A percentile compares a stretch with the other conserved stretches of the same genome.
Conservation (phyloP, 1,284 basidiomycete species). For the Entoloma clypeatum region DNA sequence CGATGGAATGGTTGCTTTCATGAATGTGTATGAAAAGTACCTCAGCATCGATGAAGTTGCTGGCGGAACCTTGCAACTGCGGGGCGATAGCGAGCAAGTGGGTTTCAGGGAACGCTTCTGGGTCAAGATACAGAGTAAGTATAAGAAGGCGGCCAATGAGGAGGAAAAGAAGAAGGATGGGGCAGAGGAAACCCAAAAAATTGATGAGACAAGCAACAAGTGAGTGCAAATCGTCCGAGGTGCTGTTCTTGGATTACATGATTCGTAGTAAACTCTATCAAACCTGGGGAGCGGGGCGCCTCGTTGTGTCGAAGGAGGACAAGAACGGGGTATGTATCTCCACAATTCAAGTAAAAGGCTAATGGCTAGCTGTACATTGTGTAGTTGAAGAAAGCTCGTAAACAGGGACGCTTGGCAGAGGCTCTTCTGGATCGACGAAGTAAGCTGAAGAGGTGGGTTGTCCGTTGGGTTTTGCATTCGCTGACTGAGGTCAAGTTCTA, state of each 20-base stretch:
- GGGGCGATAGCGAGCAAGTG: slow-evolving; percentile 79
- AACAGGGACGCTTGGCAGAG: slow-evolving; percentile 87
- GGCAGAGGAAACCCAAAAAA: slow-evolving; percentile 45
- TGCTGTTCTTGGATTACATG: too few relatives aligned
- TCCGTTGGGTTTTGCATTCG: not conserved
- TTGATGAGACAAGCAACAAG: slow-evolving; percentile 72
- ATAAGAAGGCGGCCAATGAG: slow-evolving; percentile 81
- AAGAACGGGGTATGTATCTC: slow-evolving; percentile 57
- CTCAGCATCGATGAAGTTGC: slow-evolving; percentile 79
- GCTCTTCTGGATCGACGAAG: slow-evolving; percentile 84
- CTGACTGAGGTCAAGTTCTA: slow-evolving; percentile 1
- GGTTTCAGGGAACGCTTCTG: slow-evolving; percentile 81
- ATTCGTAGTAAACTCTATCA: slow-evolving; percentile 68
- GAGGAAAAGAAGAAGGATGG: slow-evolving; percentile 76
- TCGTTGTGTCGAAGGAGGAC: slow-evolving; percentile 67
- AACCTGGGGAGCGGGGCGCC: slow-evolving; percentile 82
- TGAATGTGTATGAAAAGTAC: slow-evolving; percentile 84
- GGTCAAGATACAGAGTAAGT: slow-evolving; percentile 89
- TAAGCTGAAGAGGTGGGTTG: slow-evolving; percentile 84
- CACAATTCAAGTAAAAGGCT: slow-evolving; percentile 9
- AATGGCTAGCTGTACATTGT: slow-evolving; percentile 7
- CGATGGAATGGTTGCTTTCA: slow-evolving; percentile 79
- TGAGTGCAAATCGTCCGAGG: too few relatives aligned
- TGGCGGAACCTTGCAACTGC: slow-evolving; percentile 70
- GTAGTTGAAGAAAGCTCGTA: slow-evolving; percentile 80